A percentile compares a stretch with the other conserved stretches of the same genome.
phyloP scores from a whole-genome alignment of 257 asterid genomes.

The Nemophila menziesii region DNA sequence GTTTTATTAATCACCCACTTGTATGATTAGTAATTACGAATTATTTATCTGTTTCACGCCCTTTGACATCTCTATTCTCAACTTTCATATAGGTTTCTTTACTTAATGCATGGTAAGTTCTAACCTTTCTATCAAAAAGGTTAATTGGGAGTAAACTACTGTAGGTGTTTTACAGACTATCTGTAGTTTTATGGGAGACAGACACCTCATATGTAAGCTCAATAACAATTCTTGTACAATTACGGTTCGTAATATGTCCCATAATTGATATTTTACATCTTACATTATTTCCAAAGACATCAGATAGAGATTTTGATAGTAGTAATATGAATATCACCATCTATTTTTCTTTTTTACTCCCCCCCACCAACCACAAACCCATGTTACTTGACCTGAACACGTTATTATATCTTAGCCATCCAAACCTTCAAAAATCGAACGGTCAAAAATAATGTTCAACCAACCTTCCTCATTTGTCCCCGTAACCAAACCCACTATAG shows the following conservation, averaged over 20 bases:
- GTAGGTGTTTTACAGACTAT: too few relatives aligned
- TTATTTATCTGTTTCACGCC: neutral
- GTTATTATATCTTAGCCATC: neutral
- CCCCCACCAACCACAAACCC: neutral
- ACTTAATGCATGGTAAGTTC: too few relatives aligned
- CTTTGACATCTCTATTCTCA: neutral
- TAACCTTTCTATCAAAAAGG: too few relatives aligned
- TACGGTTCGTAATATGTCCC: too few relatives aligned
- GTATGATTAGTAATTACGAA: neutral
- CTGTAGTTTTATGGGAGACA: too few relatives aligned
- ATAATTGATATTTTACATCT: too few relatives aligned
- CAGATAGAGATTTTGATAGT: too few relatives aligned
- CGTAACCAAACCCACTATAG: neutral
- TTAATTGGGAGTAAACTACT: too few relatives aligned
- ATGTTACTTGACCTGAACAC: neutral
- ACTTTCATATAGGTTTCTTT: neutral
- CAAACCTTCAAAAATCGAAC: neutral
- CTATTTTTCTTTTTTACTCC: neutral
- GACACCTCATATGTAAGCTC: too few relatives aligned
- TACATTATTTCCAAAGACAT: too few relatives aligned
- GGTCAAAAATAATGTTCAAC: constrained; percentile 1
- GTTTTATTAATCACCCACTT: neutral
- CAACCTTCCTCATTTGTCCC: constrained; percentile 1
- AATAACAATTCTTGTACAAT: too few relatives aligned
- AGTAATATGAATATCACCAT: too few relatives aligned